phyloP scores from a whole-genome alignment of 768 basidiomycete genomes.

The Cyclocybe aegerita region DNA sequence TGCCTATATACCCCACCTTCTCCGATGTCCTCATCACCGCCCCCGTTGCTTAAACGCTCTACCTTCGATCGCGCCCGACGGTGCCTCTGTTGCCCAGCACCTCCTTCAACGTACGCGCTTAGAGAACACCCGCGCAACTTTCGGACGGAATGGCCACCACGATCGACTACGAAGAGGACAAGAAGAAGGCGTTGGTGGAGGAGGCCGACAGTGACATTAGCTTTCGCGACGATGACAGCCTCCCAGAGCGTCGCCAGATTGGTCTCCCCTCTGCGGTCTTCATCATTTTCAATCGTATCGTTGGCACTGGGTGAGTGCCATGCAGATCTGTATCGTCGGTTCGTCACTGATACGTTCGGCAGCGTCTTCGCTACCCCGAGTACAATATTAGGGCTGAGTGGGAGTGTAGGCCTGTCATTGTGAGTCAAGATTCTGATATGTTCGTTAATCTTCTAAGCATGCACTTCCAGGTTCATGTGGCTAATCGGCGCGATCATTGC shows the following conservation, averaged over 20 bases:
- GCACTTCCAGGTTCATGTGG: constrained; percentile 35
- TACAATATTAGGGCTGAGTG: constrained; percentile 34
- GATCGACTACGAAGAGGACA: neutral
- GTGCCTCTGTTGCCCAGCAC: too few relatives aligned
- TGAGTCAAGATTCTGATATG: constrained; percentile 10
- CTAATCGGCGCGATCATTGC: constrained; percentile 40
- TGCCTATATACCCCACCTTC: too few relatives aligned
- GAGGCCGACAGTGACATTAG: constrained; percentile 1
- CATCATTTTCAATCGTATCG: constrained; percentile 43
- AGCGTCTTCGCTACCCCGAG: constrained; percentile 44
- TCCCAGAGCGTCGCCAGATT: constrained; percentile 14
- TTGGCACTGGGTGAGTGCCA: constrained; percentile 40
- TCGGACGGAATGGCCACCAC: neutral
- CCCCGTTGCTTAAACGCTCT: too few relatives aligned
- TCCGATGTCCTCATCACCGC: too few relatives aligned
- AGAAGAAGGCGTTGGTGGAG: neutral
- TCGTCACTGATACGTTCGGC: neutral
- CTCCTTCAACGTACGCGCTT: too few relatives aligned
- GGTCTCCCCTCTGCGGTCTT: constrained; percentile 34
- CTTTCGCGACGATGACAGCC: constrained; percentile 7
- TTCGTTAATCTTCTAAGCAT: neutral
- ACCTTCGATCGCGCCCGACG: too few relatives aligned
- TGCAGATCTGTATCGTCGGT: neutral
- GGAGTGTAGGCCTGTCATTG: constrained; percentile 41
- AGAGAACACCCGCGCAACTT: too few relatives aligned